Conservation (phyloP, 2,329 filamentous ascomycete genomes). For the Trichoderma atroviride region DNA sequence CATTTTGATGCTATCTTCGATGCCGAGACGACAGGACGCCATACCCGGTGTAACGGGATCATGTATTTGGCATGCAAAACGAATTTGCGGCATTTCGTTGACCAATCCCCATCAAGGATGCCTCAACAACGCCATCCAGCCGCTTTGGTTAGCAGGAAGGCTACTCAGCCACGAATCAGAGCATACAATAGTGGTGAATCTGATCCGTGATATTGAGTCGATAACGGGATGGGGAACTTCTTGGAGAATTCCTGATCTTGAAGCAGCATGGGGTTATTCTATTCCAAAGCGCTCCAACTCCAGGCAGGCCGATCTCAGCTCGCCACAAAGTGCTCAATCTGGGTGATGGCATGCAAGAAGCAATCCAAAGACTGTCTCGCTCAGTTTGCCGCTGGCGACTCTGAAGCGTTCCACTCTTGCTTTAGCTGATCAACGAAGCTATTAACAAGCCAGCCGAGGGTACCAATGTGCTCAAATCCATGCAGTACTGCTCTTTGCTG, state of each 20-base stretch:
- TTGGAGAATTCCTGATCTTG: slow-evolving; percentile 57
- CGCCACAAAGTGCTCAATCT: not conserved
- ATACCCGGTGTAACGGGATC: slow-evolving; percentile 35
- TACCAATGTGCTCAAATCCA: not conserved
- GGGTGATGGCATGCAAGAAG: not conserved
- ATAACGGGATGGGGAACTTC: slow-evolving; percentile 56
- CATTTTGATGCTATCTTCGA: slow-evolving; percentile 51
- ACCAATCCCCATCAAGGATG: slow-evolving; percentile 59
- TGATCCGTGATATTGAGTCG: slow-evolving; percentile 54
- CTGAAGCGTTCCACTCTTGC: not conserved
- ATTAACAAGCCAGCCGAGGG: not conserved
- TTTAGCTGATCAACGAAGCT: not conserved
- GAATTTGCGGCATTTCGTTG: slow-evolving; percentile 32
- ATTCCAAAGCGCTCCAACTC: not conserved
- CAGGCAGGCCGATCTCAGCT: not conserved
- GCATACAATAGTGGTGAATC: slow-evolving; percentile 44
- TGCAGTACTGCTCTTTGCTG: slow-evolving; percentile 10
- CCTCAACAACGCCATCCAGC: slow-evolving; percentile 60
- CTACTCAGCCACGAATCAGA: slow-evolving; percentile 55
- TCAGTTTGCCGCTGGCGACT: not conserved
- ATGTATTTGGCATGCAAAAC: slow-evolving; percentile 54
- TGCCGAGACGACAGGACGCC: slow-evolving; percentile 31
- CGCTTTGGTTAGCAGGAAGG: slow-evolving; percentile 58
- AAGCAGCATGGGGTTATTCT: slow-evolving; percentile 45
- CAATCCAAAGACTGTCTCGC: not conserved